Conservation (phyloP, 331 rosid species). For the Dryas integrifolia region DNA sequence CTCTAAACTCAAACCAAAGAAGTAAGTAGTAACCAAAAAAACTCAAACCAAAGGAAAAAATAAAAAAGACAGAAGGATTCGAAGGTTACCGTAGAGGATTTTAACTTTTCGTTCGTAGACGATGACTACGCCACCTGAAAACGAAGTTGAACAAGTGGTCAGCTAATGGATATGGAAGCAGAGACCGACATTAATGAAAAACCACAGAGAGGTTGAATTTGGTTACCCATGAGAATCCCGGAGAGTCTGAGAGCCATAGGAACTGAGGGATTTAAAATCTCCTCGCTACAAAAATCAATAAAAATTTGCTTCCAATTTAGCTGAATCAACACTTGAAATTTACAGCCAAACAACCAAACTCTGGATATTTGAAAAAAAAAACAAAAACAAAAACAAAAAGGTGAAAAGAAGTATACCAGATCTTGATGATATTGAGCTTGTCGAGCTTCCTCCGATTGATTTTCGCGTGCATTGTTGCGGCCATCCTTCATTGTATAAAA, state of each 20-base stretch:
- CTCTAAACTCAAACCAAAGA: neutral
- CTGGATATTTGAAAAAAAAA: neutral
- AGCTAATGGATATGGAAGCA: neutral
- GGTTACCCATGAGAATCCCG: slow-evolving; percentile 90
- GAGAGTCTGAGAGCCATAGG: slow-evolving; percentile 96
- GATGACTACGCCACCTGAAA: slow-evolving; percentile 83
- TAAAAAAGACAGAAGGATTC: neutral
- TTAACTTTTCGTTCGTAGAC: slow-evolving; percentile 90
- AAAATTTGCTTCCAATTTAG: neutral
- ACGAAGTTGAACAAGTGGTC: neutral
- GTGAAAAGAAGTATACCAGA: slow-evolving; percentile 45
- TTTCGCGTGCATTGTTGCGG: slow-evolving; percentile 66
- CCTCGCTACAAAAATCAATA: slow-evolving; percentile 53
- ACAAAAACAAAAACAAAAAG: too few relatives aligned
- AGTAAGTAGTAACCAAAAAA: neutral
- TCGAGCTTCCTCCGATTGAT: slow-evolving; percentile 63
- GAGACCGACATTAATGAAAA: neutral
- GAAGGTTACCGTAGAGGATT: slow-evolving; percentile 53
- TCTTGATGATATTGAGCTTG: slow-evolving; percentile 62
- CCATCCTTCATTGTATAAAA: slow-evolving; percentile 42
- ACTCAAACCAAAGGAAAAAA: neutral
- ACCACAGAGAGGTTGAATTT: neutral
- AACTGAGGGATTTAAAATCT: slow-evolving; percentile 78
- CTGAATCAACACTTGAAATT: neutral
- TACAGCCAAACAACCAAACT: neutral